These are phyloP conservation scores for Sporothrix protearum DNA, from an alignment of 2,329 filamentous ascomycete genomes.

Conservation along the genomic window DNA sequence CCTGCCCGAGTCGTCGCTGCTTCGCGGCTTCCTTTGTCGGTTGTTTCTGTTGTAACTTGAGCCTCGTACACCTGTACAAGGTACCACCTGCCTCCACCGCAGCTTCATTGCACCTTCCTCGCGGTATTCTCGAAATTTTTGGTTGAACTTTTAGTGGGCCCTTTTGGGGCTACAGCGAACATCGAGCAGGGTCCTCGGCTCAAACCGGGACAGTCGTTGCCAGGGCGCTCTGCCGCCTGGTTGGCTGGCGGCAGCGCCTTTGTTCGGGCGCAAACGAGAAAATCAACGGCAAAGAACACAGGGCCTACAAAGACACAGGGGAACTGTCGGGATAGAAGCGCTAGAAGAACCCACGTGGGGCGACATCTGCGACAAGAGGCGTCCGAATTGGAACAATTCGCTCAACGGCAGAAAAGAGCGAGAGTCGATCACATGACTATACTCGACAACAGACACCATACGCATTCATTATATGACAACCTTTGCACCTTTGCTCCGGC, in stretches of 20 bases:
- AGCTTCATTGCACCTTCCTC: background rate
- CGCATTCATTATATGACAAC: too few relatives aligned
- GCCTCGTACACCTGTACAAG: too few relatives aligned
- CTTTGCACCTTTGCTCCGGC: background rate
- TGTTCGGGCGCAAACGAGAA: slow-evolving; percentile 5
- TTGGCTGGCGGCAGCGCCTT: slow-evolving; percentile 8
- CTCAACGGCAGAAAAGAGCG: slow-evolving; percentile 8
- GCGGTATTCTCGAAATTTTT: slow-evolving; percentile 7
- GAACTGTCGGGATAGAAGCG: background rate
- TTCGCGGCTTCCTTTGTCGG: background rate
- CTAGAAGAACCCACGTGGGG: slow-evolving; percentile 22
- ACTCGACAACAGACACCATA: background rate
- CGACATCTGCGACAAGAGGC: background rate
- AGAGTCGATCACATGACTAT: background rate
- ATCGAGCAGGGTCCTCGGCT: slow-evolving; percentile 24
- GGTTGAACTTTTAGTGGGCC: slow-evolving; percentile 23
- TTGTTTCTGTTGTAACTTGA: background rate
- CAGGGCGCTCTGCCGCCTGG: slow-evolving; percentile 10
- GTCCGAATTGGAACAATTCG: background rate
- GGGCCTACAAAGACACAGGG: background rate
- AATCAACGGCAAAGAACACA: slow-evolving; percentile 6
- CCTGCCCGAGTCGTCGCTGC: background rate
- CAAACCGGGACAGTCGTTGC: slow-evolving; percentile 24
- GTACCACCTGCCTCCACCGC: too few relatives aligned
- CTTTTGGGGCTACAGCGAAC: background rate